Evolutionary conservation across 1,139 yeast genomes (phyloP).

Genomic region (Debaryomyces sp.): DNA sequence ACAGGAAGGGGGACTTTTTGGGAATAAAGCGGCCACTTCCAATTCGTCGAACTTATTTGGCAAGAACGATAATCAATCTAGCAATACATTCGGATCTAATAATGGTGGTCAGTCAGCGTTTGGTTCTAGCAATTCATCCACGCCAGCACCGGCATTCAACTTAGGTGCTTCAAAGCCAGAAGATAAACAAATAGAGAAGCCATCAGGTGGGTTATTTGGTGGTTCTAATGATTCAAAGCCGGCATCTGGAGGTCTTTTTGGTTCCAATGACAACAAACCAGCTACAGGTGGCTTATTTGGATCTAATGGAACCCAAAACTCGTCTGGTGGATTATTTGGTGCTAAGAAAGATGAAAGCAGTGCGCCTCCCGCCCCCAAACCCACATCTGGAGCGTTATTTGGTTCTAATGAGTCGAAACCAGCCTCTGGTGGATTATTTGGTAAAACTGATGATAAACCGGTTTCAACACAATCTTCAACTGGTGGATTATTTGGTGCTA

Average conservation of each 20-base stretch:
- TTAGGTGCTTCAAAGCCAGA: constrained; percentile 28
- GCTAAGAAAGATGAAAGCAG: constrained; percentile 17
- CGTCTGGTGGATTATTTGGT: constrained; percentile 20
- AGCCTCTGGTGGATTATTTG: constrained; percentile 19
- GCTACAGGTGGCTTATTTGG: constrained; percentile 15
- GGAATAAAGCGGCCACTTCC: constrained; percentile 11
- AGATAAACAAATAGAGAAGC: constrained; percentile 16
- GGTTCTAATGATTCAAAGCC: constrained; percentile 11
- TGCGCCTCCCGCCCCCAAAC: constrained; percentile 11
- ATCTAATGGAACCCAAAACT: constrained; percentile 13
- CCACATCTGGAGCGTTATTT: constrained; percentile 15
- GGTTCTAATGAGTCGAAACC: constrained; percentile 2
- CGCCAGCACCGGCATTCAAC: constrained; percentile 11
- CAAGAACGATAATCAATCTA: constrained; percentile 1
- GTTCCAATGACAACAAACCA: constrained; percentile 12
- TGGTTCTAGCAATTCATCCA: constrained; percentile 7
- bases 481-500: constrained; percentile 17
- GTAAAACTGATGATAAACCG: constrained; percentile 15
- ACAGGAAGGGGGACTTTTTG: constrained; percentile 18
- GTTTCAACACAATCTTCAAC: constrained; percentile 7
- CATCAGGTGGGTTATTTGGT: constrained; percentile 17
- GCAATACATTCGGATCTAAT: background rate
- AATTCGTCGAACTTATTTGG: constrained; percentile 12
- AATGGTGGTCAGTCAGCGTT: background rate
- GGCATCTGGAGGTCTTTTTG: constrained; percentile 17